These are phyloP conservation scores for Scheffersomyces parashehatae DNA, from an alignment of 1,139 yeast genomes.

Conservation along the genomic window DNA sequence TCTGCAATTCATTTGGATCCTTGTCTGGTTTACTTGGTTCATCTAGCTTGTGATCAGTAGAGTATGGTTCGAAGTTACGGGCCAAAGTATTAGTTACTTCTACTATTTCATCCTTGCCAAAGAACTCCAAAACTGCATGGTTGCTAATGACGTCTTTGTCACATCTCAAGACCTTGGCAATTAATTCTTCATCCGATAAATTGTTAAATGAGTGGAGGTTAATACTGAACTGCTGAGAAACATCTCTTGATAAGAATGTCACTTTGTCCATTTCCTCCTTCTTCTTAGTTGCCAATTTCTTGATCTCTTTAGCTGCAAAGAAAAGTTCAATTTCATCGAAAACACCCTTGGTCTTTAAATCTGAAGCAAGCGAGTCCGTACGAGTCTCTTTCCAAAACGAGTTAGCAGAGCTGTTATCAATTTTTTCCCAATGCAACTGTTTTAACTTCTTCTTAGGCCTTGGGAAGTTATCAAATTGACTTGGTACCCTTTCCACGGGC, in stretches of 20 bases:
- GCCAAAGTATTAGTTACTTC: slow-evolving; percentile 67
- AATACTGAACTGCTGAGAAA: slow-evolving; percentile 78
- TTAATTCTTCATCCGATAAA: slow-evolving; percentile 56
- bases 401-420: slow-evolving; percentile 56
- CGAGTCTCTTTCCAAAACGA: slow-evolving; percentile 62
- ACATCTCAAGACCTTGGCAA: slow-evolving; percentile 60
- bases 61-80: slow-evolving; percentile 67
- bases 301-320: slow-evolving; percentile 79
- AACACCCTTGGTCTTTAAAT: slow-evolving; percentile 66
- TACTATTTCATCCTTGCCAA: slow-evolving; percentile 65
- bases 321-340: slow-evolving; percentile 72
- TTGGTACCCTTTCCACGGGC: slow-evolving; percentile 12
- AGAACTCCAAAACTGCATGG: slow-evolving; percentile 68
- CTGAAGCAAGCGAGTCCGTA: slow-evolving; percentile 51
- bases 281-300: slow-evolving; percentile 50
- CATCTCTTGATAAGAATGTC: slow-evolving; percentile 64
- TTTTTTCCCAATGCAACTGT: slow-evolving; percentile 83
- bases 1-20: slow-evolving; percentile 70
- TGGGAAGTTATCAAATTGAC: slow-evolving; percentile 61
- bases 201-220: slow-evolving; percentile 64
- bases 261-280: slow-evolving; percentile 53
- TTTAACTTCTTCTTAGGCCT: slow-evolving; percentile 77
- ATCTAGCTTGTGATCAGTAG: slow-evolving; percentile 45
- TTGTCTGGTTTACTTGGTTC: slow-evolving; percentile 59
- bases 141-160: slow-evolving; percentile 57